Percentiles rank a stretch among this genome's conserved stretches.
Conservation (phyloP, 768 basidiomycete species). For the Leccinum incarnatum region DNA sequence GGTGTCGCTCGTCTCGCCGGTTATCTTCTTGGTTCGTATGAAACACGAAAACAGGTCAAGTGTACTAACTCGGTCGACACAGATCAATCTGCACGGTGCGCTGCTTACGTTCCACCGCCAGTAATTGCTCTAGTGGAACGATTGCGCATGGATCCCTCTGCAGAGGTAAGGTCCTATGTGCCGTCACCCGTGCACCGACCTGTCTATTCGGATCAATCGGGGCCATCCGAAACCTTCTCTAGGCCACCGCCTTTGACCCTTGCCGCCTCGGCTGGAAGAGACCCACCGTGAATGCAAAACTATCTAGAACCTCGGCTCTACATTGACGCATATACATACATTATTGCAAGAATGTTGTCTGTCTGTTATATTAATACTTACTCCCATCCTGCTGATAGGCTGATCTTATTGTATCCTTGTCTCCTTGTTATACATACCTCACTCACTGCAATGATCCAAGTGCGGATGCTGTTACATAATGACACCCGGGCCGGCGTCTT, state of each 20-base stretch:
- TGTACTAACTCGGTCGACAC: constrained; percentile 4
- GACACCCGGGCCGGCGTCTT: neutral
- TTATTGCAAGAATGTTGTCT: constrained; percentile 17
- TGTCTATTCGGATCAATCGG: constrained; percentile 12
- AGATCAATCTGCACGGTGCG: constrained; percentile 17
- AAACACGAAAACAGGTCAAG: neutral
- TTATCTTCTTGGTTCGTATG: constrained; percentile 49
- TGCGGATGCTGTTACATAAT: neutral
- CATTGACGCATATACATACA: constrained; percentile 19
- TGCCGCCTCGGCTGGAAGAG: constrained; percentile 5
- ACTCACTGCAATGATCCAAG: neutral
- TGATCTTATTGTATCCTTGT: constrained; percentile 22
- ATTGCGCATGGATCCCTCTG: constrained; percentile 54
- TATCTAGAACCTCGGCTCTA: neutral
- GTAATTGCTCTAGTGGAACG: constrained; percentile 41
- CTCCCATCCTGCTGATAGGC: constrained; percentile 12
- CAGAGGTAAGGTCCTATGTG: constrained; percentile 63
- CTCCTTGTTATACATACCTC: constrained; percentile 12
- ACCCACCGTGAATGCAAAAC: constrained; percentile 10
- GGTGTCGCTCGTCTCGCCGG: constrained; percentile 75
- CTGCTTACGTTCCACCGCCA: constrained; percentile 29
- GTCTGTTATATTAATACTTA: constrained; percentile 20
- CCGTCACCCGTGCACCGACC: constrained; percentile 29
- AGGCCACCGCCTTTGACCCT: constrained; percentile 32
- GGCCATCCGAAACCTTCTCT: constrained; percentile 37